Evolutionary conservation across 257 asterid genomes (phyloP), one percentile per base, ranked within the genome.

Genomic region (Solanum chmielewskii): DNA sequence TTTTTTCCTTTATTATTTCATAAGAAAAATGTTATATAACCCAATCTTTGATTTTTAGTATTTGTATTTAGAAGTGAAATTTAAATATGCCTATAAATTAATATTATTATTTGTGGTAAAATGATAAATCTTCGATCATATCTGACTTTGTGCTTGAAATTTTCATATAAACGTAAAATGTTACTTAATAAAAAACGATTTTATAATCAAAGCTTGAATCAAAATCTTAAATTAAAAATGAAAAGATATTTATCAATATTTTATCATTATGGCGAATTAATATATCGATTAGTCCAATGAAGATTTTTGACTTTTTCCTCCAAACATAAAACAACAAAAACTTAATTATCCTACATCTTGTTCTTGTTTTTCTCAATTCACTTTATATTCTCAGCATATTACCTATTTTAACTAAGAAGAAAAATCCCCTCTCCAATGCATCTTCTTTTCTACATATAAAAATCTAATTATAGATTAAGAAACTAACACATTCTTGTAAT

Each of bases 331-430:
- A 77, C 29, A 44, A 15, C 0, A 31, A 78, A 44, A 45, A 25
- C 31, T 35, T 35, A 37, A 16, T 33, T 18, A 1, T 9, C 18
- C 0, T 80, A 9, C 29, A 16, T 10, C 85, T 86, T 66, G 91
- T 89, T 89, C 92, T 92, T 90, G 92, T 87, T 90, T 85, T 21
- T 74, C 64, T 84, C 92, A 89, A 76, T 42, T 37, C 15, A n/a
- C 88, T 71, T 84, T 64, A 89, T 88, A 88, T 88, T 86, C 93
- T 69, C 42, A 89, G 93, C 42, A 90, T 92, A 33, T 8, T 47
- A 85, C 88, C 82, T 88, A 86, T 87, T 78, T 78, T 90, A 49
- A 77, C 86, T 75, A 42, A 77, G 44, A 76, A 62, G 15, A 47
- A 85, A 20, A 52, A 42, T 87, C 70, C 73, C 86, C 76, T 39